These are phyloP conservation scores for Quercus ilex DNA, from an alignment of 306 rosid species.

Conservation along the genomic window DNA sequence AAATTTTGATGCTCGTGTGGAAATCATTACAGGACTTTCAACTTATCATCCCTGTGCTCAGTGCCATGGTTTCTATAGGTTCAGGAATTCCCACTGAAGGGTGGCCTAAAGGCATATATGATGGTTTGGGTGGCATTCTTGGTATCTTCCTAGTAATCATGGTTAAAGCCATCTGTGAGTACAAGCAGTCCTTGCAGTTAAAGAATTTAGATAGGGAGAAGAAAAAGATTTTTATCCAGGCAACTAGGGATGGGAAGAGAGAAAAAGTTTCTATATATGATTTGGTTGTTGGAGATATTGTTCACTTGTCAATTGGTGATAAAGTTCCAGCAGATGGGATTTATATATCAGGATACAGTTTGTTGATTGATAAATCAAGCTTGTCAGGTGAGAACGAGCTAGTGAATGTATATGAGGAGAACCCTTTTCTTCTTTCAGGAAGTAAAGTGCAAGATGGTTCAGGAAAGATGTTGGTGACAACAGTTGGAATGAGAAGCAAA, in stretches of 20 bases:
- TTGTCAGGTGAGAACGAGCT: constrained; percentile 98
- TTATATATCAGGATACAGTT: constrained; percentile 65
- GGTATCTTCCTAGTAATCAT: constrained; percentile 71
- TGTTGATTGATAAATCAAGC: constrained; percentile 85
- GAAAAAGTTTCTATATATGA: constrained; percentile 68
- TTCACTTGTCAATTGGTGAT: constrained; percentile 87
- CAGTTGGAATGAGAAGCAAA: constrained; percentile 97
- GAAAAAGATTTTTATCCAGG: constrained; percentile 81
- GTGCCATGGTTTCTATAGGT: constrained; percentile 79
- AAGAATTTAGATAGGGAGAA: constrained; percentile 77
- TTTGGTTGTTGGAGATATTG: constrained; percentile 84
- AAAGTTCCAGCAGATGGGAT: constrained; percentile 97
- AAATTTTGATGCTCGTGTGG: constrained; percentile 72
- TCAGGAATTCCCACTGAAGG: constrained; percentile 91
- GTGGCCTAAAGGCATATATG: constrained; percentile 85
- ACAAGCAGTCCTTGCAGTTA: constrained; percentile 86
- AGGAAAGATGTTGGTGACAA: constrained; percentile 82
- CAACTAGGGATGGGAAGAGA: constrained; percentile 72
- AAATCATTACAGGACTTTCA: constrained; percentile 87
- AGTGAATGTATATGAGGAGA: constrained; percentile 42
- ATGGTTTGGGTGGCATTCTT: constrained; percentile 83
- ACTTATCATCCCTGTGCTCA: constrained; percentile 72
- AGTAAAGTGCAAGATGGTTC: constrained; percentile 96
- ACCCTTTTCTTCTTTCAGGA: constrained; percentile 89
- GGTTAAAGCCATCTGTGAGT: constrained; percentile 89